These are phyloP conservation scores for Diaporthe batatas DNA, from an alignment of 2,329 filamentous ascomycete species.

Conservation along the genomic window DNA sequence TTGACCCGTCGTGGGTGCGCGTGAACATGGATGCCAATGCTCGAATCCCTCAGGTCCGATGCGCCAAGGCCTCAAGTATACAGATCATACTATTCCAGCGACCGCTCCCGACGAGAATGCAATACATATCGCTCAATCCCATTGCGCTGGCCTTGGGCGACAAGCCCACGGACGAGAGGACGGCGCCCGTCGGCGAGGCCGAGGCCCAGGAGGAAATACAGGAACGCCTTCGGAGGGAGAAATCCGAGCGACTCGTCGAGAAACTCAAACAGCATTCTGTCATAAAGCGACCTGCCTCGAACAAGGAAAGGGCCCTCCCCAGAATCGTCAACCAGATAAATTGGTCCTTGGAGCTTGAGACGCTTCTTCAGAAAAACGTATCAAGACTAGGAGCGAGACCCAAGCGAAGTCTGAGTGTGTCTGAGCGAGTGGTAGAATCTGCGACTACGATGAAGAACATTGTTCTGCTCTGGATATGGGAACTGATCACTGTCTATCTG, in stretches of 20 bases:
- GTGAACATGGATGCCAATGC: conserved; percentile 65
- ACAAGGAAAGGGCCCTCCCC: conserved; percentile 84
- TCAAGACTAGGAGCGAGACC: conserved; percentile 84
- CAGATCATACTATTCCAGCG: conserved; percentile 92
- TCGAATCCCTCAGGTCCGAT: conserved; percentile 79
- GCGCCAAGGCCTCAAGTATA: conserved; percentile 77
- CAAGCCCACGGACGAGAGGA: conserved; percentile 63
- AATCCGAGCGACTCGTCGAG: conserved; percentile 78
- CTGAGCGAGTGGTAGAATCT: conserved; percentile 93
- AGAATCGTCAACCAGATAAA: conserved; percentile 94
- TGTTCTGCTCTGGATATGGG: conserved; percentile 76
- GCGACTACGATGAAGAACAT: conserved; percentile 88
- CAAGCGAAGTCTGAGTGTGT: conserved; percentile 90
- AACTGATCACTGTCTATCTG: conserved; percentile 79
- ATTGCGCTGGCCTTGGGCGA: conserved; percentile 89
- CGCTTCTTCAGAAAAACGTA: conserved; percentile 89
- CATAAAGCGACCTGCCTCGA: conserved; percentile 78
- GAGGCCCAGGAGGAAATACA: conserved; percentile 81
- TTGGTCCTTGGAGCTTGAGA: conserved; percentile 91
- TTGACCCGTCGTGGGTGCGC: conserved; percentile 79
- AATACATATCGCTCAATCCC: conserved; percentile 92
- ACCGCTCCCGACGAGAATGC: conserved; percentile 89
- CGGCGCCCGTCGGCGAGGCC: conserved; percentile 60
- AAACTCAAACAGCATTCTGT: conserved; percentile 93
- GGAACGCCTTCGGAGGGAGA: conserved; percentile 68